Evolutionary conservation across 495 filamentous ascomycete genomes (phyloP).

Genomic region (Lophium mytilinum): DNA sequence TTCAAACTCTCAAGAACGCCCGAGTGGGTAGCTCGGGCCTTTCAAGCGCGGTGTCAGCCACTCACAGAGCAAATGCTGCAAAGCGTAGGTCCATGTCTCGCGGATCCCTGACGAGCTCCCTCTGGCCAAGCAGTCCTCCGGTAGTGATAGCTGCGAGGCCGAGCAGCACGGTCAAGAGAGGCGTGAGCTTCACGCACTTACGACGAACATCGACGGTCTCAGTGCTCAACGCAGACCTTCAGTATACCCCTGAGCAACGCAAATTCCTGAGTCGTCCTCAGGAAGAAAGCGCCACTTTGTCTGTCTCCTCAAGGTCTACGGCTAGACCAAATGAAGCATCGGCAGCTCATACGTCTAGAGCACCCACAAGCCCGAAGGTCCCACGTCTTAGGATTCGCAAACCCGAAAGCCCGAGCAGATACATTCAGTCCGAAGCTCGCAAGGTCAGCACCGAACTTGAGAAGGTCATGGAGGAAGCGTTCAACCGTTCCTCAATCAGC

Average conservation of each 20-base stretch:
- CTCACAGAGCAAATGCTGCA: constrained; percentile 12
- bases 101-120: constrained; percentile 46
- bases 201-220: constrained; percentile 32
- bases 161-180: constrained; percentile 57
- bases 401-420: constrained; percentile 38
- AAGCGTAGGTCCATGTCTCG: constrained; percentile 27
- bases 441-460: constrained; percentile 60
- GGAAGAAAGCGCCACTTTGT: background rate
- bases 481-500: constrained; percentile 60
- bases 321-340: background rate
- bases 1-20: constrained; percentile 19
- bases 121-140: constrained; percentile 47
- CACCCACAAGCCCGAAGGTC: constrained; percentile 5
- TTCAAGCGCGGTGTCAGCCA: constrained; percentile 11
- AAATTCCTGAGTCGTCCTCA: constrained; percentile 2
- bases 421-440: constrained; percentile 54
- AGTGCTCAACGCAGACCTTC: constrained; percentile 16
- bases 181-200: constrained; percentile 69
- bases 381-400: constrained; percentile 33
- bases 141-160: constrained; percentile 44
- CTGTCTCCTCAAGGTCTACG: background rate
- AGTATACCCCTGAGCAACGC: constrained; percentile 21
- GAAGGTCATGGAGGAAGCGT: constrained; percentile 71
- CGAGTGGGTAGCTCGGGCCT: constrained; percentile 9
- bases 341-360: constrained; percentile 9